Percentiles rank a stretch among this genome's conserved stretches.
phyloP scores from a whole-genome alignment of 176 grass and related monocot genomes.

The Oryza nivara region DNA sequence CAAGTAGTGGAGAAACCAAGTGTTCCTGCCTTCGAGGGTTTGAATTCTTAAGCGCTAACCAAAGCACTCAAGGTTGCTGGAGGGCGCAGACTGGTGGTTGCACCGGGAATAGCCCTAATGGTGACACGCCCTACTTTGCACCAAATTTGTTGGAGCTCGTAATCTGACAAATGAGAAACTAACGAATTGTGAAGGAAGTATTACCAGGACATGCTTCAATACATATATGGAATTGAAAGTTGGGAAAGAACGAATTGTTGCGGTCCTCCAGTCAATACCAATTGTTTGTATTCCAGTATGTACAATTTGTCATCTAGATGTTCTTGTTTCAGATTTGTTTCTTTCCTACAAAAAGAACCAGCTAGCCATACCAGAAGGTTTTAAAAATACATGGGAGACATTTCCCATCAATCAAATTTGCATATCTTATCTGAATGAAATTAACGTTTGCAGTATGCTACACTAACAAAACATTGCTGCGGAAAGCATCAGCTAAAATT shows the following conservation, averaged over 20 bases:
- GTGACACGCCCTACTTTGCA: background rate
- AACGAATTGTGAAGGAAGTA: background rate
- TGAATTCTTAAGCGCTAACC: conserved; percentile 35
- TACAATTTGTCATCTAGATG: background rate
- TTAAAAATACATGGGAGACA: background rate
- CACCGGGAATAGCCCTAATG: conserved; percentile 21
- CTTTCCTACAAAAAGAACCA: conserved; percentile 15
- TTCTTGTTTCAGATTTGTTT: background rate
- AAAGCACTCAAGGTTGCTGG: conserved; percentile 41
- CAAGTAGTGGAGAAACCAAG: conserved; percentile 14
- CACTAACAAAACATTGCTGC: background rate
- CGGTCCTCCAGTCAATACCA: too few species aligned
- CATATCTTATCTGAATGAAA: background rate
- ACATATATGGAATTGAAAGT: too few species aligned
- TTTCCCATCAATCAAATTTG: background rate
- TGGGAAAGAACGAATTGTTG: too few species aligned
- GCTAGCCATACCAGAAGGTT: background rate
- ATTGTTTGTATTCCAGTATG: background rate
- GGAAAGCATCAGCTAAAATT: conserved; percentile 25
- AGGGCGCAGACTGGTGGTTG: conserved; percentile 15
- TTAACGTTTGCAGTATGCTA: background rate
- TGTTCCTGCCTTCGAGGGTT: conserved; percentile 48
- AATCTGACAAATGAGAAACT: too few species aligned
- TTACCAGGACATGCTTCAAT: too few species aligned
- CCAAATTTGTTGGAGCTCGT: too few species aligned